These are phyloP conservation scores for Polyporus tsugae DNA, from an alignment of 1,284 basidiomycete genomes.

Conservation along the genomic window DNA sequence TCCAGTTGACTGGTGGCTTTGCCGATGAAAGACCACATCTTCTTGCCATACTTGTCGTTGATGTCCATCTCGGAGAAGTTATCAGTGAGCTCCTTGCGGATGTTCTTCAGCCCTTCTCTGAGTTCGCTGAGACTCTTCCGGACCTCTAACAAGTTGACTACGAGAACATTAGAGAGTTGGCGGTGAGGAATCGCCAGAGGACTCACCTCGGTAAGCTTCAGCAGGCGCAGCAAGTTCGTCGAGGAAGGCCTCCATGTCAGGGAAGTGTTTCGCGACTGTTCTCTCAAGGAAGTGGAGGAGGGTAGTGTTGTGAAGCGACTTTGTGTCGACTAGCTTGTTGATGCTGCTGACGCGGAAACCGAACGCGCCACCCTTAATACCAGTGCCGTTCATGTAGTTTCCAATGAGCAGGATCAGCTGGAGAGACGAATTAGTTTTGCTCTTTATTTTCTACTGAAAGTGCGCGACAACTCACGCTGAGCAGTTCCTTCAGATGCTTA, in stretches of 20 bases:
- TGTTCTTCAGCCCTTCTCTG: conserved; percentile 80
- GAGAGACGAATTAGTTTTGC: not conserved
- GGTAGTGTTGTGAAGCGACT: conserved; percentile 93
- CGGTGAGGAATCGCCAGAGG: conserved; percentile 5
- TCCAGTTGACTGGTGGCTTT: conserved; percentile 79
- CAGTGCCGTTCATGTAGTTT: conserved; percentile 98
- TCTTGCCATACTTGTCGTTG: conserved; percentile 81
- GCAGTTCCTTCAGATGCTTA: conserved; percentile 85
- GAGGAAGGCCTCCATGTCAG: conserved; percentile 87
- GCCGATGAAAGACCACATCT: conserved; percentile 90
- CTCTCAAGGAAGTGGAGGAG: conserved; percentile 95
- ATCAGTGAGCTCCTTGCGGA: conserved; percentile 80
- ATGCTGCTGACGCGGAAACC: conserved; percentile 98
- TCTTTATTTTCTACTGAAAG: not conserved
- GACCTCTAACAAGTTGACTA: conserved; percentile 83
- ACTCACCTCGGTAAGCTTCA: conserved; percentile 86
- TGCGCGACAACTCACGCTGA: conserved; percentile 64
- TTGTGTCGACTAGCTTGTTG: conserved; percentile 99
- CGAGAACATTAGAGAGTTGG: conserved; percentile 17
- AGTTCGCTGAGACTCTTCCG: conserved; percentile 77
- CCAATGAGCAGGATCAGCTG: conserved; percentile 94
- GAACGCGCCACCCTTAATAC: conserved; percentile 96
- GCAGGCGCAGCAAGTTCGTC: conserved; percentile 91
- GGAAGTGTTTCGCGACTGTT: conserved; percentile 90
- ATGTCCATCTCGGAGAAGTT: conserved; percentile 79